phyloP scores from a whole-genome alignment of 2,329 filamentous ascomycete species.

The Aureobasidium lini region DNA sequence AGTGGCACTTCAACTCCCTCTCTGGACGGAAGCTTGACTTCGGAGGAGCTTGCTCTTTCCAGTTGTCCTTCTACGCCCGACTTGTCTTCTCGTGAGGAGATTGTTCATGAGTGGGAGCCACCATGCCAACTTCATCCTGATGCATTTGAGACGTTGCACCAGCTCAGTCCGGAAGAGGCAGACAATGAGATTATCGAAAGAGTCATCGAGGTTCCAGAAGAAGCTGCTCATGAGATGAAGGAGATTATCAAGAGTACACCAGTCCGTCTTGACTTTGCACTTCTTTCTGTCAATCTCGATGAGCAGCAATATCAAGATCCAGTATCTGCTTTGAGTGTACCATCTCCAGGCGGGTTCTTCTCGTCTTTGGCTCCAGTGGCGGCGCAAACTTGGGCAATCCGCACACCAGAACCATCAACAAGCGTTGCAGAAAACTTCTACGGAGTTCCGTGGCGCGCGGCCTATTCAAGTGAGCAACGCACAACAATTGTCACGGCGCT shows the following conservation, averaged over 20 bases:
- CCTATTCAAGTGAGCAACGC: slow-evolving; percentile 43
- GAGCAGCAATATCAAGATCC: slow-evolving; percentile 46
- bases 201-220: slow-evolving; percentile 40
- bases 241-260: slow-evolving; percentile 43
- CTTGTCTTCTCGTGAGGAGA: slow-evolving; percentile 46
- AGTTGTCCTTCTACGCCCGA: slow-evolving; percentile 82
- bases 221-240: slow-evolving; percentile 48
- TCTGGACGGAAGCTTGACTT: slow-evolving; percentile 78
- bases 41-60: slow-evolving; percentile 75
- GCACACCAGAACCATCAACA: slow-evolving; percentile 61
- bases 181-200: slow-evolving; percentile 24
- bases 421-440: slow-evolving; percentile 92
- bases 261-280: slow-evolving; percentile 9
- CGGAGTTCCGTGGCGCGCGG: slow-evolving; percentile 61
- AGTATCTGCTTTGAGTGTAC: slow-evolving; percentile 76
- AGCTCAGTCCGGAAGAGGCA: slow-evolving; percentile 50
- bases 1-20: slow-evolving; percentile 76
- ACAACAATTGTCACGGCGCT: slow-evolving; percentile 60
- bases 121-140: slow-evolving; percentile 61
- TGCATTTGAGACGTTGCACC: slow-evolving; percentile 72
- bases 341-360: slow-evolving; percentile 88
- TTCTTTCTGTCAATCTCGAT: slow-evolving; percentile 15
- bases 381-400: slow-evolving; percentile 72
- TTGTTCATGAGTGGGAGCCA: slow-evolving; percentile 57
- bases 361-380: slow-evolving; percentile 69